phyloP scores from a whole-genome alignment of 768 basidiomycete species.

The Cubamyces lactineus region DNA sequence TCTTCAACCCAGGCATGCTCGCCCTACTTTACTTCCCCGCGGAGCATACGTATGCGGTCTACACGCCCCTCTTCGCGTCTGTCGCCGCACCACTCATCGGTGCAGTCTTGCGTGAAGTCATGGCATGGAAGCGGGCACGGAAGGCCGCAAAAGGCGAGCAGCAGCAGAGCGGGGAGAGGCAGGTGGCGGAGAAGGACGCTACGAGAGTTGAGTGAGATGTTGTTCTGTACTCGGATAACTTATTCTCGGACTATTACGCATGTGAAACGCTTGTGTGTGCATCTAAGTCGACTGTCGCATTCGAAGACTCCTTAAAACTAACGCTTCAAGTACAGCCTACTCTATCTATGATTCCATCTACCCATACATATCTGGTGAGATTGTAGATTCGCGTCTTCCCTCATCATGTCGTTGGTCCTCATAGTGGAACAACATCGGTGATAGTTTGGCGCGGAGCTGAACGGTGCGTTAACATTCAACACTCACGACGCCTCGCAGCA shows the following conservation, averaged over 20 bases:
- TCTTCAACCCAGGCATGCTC: conserved; percentile 97
- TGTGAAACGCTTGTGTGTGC: too few relatives aligned
- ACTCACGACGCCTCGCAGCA: conserved; percentile 3
- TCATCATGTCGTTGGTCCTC: neutral
- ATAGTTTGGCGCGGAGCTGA: too few relatives aligned
- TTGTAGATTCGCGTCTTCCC: conserved; percentile 1
- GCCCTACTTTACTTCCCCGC: conserved; percentile 96
- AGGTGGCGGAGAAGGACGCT: neutral
- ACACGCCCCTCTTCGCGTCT: conserved; percentile 93
- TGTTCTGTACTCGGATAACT: too few relatives aligned
- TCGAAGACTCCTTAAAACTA: too few relatives aligned
- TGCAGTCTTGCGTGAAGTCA: conserved; percentile 72
- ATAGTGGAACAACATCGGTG: neutral
- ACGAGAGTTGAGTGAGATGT: neutral
- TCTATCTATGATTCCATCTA: too few relatives aligned
- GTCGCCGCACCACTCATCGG: conserved; percentile 82
- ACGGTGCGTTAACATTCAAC: neutral
- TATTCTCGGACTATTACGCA: too few relatives aligned
- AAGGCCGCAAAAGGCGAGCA: conserved; percentile 13
- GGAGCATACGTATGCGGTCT: conserved; percentile 97
- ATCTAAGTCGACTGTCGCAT: too few relatives aligned
- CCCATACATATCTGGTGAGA: neutral
- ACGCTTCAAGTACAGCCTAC: too few relatives aligned
- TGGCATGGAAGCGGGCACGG: conserved; percentile 52
- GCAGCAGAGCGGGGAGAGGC: neutral